A percentile compares a stretch with the other conserved stretches of the same genome.
phyloP scores from a whole-genome alignment of 2,329 filamentous ascomycete species.

The Sphaerulina musiva region DNA sequence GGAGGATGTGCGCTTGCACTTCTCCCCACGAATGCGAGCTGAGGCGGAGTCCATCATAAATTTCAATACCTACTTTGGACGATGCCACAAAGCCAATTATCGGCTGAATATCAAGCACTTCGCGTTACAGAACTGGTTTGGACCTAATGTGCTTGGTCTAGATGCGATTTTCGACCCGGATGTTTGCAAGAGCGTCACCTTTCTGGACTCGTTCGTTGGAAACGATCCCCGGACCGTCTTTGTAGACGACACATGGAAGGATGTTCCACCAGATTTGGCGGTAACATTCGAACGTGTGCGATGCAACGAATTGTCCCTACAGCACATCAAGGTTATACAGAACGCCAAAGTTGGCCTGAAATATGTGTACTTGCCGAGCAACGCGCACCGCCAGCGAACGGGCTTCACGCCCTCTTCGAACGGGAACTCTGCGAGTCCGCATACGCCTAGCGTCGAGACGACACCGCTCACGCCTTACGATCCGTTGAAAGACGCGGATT shows the following conservation, averaged over 20 bases:
- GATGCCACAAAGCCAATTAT: slow-evolving; percentile 44
- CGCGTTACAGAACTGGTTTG: slow-evolving; percentile 53
- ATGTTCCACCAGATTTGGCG: slow-evolving; percentile 17
- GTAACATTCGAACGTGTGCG: slow-evolving; percentile 18
- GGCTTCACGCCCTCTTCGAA: slow-evolving; percentile 17
- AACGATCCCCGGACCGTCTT: slow-evolving; percentile 44
- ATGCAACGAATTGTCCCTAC: slow-evolving; percentile 27
- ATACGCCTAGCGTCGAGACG: slow-evolving; percentile 19
- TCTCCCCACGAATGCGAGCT: slow-evolving; percentile 56
- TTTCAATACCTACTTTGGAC: slow-evolving; percentile 51
- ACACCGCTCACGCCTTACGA: slow-evolving; percentile 7
- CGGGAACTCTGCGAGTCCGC: slow-evolving; percentile 12
- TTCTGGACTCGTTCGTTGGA: slow-evolving; percentile 48
- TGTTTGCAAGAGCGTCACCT: slow-evolving; percentile 44
- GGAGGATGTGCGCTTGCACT: slow-evolving; percentile 52
- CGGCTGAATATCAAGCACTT: slow-evolving; percentile 46
- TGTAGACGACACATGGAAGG: slow-evolving; percentile 51
- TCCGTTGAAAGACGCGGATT: slow-evolving; percentile 13
- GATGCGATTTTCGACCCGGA: slow-evolving; percentile 39
- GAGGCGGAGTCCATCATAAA: slow-evolving; percentile 52
- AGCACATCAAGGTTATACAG: slow-evolving; percentile 34
- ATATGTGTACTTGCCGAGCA: slow-evolving; percentile 42
- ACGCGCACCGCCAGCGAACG: slow-evolving; percentile 26
- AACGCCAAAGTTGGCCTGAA: slow-evolving; percentile 15
- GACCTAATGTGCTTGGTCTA: slow-evolving; percentile 46